phyloP scores from a whole-genome alignment of 1,139 yeast genomes.

The Taphrina deformans region DNA sequence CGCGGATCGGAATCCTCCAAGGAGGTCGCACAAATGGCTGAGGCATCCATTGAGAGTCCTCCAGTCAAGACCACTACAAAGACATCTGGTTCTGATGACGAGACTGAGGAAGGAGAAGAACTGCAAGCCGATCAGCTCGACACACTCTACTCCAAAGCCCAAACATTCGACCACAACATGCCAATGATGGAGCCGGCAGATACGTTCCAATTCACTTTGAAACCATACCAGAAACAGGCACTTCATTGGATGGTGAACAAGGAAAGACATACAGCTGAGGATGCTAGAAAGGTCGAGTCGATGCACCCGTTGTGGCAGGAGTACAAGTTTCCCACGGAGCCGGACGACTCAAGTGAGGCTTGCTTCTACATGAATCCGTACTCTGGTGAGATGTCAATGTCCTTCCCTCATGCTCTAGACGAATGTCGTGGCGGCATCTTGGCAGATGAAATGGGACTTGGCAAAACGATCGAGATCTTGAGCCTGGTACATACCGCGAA shows the following conservation, averaged over 20 bases:
- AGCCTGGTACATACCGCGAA: slow-evolving; percentile 57
- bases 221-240: slow-evolving; percentile 70
- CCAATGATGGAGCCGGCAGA: slow-evolving; percentile 62
- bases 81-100: slow-evolving; percentile 3
- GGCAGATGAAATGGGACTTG: slow-evolving; percentile 98
- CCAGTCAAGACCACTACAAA: slow-evolving; percentile 30
- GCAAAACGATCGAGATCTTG: slow-evolving; percentile 83
- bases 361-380: slow-evolving; percentile 76
- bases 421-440: slow-evolving; percentile 78
- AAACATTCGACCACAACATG: slow-evolving; percentile 50
- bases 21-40: slow-evolving; percentile 43
- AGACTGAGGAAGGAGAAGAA: slow-evolving; percentile 44
- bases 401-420: slow-evolving; percentile 55
- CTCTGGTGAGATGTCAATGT: slow-evolving; percentile 73
- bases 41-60: slow-evolving; percentile 41
- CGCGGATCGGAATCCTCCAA: slow-evolving; percentile 39
- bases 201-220: slow-evolving; percentile 58
- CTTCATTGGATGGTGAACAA: slow-evolving; percentile 52
- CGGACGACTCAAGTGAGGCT: slow-evolving; percentile 34
- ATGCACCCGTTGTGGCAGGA: slow-evolving; percentile 88
- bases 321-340: slow-evolving; percentile 64
- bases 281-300: slow-evolving; percentile 50
- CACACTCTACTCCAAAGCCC: slow-evolving; percentile 68
- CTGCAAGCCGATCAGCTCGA: slow-evolving; percentile 64
- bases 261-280: slow-evolving; percentile 49